A percentile compares a stretch with the other conserved stretches of the same genome.
Conservation (phyloP, 2,329 filamentous ascomycete species). For the Aspergillus phoenicis region DNA sequence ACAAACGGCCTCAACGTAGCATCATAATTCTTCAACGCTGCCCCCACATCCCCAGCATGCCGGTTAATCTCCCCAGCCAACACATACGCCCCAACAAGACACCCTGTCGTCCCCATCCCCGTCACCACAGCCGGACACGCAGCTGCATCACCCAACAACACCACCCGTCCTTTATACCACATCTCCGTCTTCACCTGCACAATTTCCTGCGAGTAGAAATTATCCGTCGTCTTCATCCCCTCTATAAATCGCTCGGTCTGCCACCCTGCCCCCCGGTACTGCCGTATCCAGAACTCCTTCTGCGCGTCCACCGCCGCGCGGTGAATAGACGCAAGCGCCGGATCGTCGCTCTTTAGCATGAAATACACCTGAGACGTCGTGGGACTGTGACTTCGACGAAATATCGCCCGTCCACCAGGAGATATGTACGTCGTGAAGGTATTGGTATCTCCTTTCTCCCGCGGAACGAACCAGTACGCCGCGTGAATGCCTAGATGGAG, state of each 20-base stretch:
- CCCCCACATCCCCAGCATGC: slow-evolving; percentile 21
- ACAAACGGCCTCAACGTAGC: slow-evolving; percentile 28
- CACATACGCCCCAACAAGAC: slow-evolving; percentile 53
- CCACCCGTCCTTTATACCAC: slow-evolving; percentile 38
- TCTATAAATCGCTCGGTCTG: slow-evolving; percentile 38
- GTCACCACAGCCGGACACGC: slow-evolving; percentile 39
- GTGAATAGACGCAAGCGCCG: slow-evolving; percentile 17
- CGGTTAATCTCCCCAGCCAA: slow-evolving; percentile 54
- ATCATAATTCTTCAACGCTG: slow-evolving; percentile 28
- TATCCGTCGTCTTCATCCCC: slow-evolving; percentile 42
- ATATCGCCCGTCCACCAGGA: slow-evolving; percentile 27
- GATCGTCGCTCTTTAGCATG: slow-evolving; percentile 15
- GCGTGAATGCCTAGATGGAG: slow-evolving; percentile 24
- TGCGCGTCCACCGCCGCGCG: slow-evolving; percentile 23
- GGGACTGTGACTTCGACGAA: slow-evolving; percentile 25
- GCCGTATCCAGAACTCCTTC: slow-evolving; percentile 30
- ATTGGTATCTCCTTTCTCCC: slow-evolving; percentile 23
- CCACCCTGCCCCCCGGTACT: slow-evolving; percentile 44
- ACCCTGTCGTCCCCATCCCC: slow-evolving; percentile 40
- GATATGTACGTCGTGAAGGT: slow-evolving; percentile 21
- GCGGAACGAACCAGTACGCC: slow-evolving; percentile 34
- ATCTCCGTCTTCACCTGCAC: slow-evolving; percentile 37
- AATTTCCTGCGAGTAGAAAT: slow-evolving; percentile 50
- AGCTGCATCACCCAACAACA: slow-evolving; percentile 47
- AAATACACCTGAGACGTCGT: slow-evolving; percentile 29